Evolutionary conservation across 257 asterid genomes (phyloP).

Genomic region (Solanum bulbocastanum): DNA sequence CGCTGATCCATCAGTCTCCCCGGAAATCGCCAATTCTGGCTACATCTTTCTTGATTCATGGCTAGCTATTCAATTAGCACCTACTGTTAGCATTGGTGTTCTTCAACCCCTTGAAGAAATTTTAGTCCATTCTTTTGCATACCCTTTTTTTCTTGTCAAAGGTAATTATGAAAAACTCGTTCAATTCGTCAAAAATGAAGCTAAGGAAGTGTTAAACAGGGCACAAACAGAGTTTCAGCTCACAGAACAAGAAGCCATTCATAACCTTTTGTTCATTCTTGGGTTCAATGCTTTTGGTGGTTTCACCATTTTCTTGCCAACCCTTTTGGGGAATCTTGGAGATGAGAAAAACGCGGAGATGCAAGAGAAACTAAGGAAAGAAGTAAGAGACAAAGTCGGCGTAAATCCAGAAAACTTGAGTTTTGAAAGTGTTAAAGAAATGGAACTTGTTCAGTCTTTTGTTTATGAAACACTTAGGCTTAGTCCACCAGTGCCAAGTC

Average conservation of each 20-base stretch:
- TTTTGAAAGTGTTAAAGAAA: conserved; percentile 31
- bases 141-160: conserved; percentile 55
- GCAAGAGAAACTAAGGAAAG: conserved; percentile 41
- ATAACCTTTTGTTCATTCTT: conserved; percentile 57
- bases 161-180: conserved; percentile 56
- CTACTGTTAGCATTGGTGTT: conserved; percentile 30
- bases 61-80: conserved; percentile 71
- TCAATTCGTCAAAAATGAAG: conserved; percentile 34
- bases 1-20: conserved; percentile 45
- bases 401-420: conserved; percentile 19
- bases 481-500: conserved; percentile 73
- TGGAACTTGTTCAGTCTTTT: conserved; percentile 67
- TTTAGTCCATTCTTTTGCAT: conserved; percentile 72
- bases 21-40: conserved; percentile 45
- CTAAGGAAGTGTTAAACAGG: conserved; percentile 27
- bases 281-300: conserved; percentile 95
- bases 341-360: conserved; percentile 17
- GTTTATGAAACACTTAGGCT: conserved; percentile 69
- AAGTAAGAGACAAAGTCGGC: conserved; percentile 42
- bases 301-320: conserved; percentile 32
- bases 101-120: conserved; percentile 70
- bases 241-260: conserved; percentile 57
- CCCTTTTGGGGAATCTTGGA: conserved; percentile 33
- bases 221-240: conserved; percentile 52
- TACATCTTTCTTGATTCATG: conserved; percentile 46